Percentiles rank a stretch among this genome's conserved stretches.
phyloP scores from a whole-genome alignment of 257 asterid species.

The Dorcoceras hygrometricum region DNA sequence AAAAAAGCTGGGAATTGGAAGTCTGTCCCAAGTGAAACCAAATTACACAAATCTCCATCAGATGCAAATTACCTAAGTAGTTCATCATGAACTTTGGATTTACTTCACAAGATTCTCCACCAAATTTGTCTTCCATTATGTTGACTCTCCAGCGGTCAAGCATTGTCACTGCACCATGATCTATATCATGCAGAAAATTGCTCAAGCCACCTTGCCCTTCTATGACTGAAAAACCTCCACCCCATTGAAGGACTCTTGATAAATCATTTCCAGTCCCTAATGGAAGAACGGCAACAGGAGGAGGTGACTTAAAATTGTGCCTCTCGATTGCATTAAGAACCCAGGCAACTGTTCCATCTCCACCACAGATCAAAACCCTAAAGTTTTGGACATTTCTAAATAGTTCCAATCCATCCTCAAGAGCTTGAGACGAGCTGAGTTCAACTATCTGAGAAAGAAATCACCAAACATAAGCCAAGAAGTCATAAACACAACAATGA shows the following conservation, averaged over 20 bases:
- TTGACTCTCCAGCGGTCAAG: constrained; percentile 86
- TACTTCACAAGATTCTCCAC: constrained; percentile 31
- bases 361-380: constrained; percentile 86
- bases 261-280: constrained; percentile 91
- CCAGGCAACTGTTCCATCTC: constrained; percentile 94
- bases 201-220: constrained; percentile 80
- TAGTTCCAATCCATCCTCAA: constrained; percentile 71
- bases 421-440: constrained; percentile 72
- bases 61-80: constrained; percentile 61
- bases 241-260: constrained; percentile 79
- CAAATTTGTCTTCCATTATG: constrained; percentile 49
- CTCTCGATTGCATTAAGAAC: constrained; percentile 80
- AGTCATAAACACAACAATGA: not conserved
- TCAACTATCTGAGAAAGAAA: constrained; percentile 56
- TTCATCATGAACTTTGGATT: constrained; percentile 86
- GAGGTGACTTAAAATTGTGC: constrained; percentile 69
- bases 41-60: constrained; percentile 4
- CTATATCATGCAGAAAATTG: constrained; percentile 61
- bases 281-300: constrained; percentile 86
- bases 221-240: constrained; percentile 69
- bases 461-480: constrained; percentile 25
- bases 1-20: constrained; percentile 2
- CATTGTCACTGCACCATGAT: constrained; percentile 78
- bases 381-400: constrained; percentile 61
- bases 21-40: constrained; percentile 6